Base-by-base conservation (phyloP, 768 basidiomycete genomes). In the Agaricus bisporus region DNA sequence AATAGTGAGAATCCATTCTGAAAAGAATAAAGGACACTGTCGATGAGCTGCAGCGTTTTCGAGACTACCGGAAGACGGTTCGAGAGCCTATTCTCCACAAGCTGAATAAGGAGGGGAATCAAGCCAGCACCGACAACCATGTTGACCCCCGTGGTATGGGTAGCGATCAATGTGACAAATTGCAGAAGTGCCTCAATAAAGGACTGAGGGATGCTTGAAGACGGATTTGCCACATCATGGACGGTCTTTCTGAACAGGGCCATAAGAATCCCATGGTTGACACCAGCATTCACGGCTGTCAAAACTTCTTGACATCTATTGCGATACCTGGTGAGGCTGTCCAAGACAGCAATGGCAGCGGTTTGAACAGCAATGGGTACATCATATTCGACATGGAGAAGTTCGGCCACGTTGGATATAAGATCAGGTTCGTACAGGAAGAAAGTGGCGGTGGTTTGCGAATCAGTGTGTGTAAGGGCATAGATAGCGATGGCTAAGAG, bases 351-450 rank as follows among this genome's bases (percentile, higher is more conserved):
- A 52, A 98, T 79, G 14, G 94, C 90, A 1, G 90, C 86, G 2
- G 86, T 87, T 67, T 95, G 89, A 6, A 97, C 80, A 26, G 76
- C 66, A 44, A 84, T 72, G 8, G 88, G 81, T 25, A 95, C 77
- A 37, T 77, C 79, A 42, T 75, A 77, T 62, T 92, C 88, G 39
- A 90, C 79, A 62, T 91, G 90, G 38, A 98, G 77, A 20, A 98
- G 77, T 61, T 95, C 92, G 10, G 94, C 91, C 55, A 98, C 76
- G 62, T 95, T 91, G 1, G 79, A 73, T 60, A 97, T 85, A 49
- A 98, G 76, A 62, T 97, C 95, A 6, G 95, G 95, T 66, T 98
- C 95, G 63, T 93, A 95, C 10, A 98, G 77, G 73, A 98, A 95
- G 41, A 98, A 76, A 7, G 86, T 81, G 4, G 88, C 82, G 38